Evolutionary conservation across 371 early-diverging fungal species (phyloP), one percentile per base, ranked within the genome.

Genomic region (Cokeromyces recurvatus): DNA sequence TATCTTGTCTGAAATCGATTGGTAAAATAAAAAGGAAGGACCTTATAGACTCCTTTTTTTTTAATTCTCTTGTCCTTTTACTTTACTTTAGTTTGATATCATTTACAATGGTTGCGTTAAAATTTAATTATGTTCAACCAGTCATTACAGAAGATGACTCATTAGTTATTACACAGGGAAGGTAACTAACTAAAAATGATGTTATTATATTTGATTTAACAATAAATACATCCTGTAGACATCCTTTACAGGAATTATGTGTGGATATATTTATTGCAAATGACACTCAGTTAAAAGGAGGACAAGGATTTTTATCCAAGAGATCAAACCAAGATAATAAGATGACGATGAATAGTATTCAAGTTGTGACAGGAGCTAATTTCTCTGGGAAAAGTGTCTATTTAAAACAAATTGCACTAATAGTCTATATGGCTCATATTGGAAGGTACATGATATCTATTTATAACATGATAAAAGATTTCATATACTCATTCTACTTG

Each of bases 321-420:
- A 17, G 37, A 12, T 17, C 7, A 15, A 25, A 29, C 8, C 29
- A 29, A 29, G 29, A 5, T 11, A 24, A 22, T 8, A 17, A n/a
- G 5, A 25, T 1, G 24, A 38, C 11, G 38, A 38, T 2, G 14
- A 45, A 46, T 20, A 48, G 47, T 25, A 62, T 81, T 21, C 77
- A 86, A 55, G 51, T 91, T 5, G 58, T 91, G 5, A 86, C 82
- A 14, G 91, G 89, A 0, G 82, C 91, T 1, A 91, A 91, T 49
- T 84, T 72, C 24, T 87, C 86, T 8, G 91, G 91, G 2, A 91
- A 90, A 61, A 80, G 85, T 43, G 81, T 87, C 4, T 87, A 87
- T 57, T 53, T 91, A 40, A 85, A 85, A 50, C 91, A 91, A 65
- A 86, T 82, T 46, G 90, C 84, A 1, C 48, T 91, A 12, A 82